Evolutionary conservation across 1,284 basidiomycete genomes (phyloP), one percentile per base, ranked within the genome.

Genomic region (Pascua guehoae): DNA sequence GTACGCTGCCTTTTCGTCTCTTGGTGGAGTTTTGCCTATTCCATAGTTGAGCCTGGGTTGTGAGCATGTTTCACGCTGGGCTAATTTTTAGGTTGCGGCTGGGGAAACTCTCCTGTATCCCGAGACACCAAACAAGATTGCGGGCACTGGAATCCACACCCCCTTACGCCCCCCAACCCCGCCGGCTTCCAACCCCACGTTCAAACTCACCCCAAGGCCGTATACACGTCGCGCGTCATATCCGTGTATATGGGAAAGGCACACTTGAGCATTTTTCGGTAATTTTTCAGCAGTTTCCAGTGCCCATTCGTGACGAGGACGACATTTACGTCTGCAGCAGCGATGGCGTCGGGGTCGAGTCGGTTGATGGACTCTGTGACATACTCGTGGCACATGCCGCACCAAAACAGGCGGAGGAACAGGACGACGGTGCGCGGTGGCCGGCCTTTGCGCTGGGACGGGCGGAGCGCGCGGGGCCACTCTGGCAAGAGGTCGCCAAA

Each of bases 311-410:
- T 68, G 47, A 78, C 72, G 43, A 75, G 59, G 12, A 70, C 66
- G 1, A 75, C 70, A 32, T 66, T 57, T 12, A 78, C 66, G n/a
- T 70, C 68, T 4, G 67, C 63, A 32, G 63, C 62, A 17, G 67
- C 63, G 9, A 78, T 50, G 1, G 67, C 68, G 4, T 61, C 62
- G 5, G 69, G 66, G 53, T 77, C 74, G 36, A 77, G 65, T 8
- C 68, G 60, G 0, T 67, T 56, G 8, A 79, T 53, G 1, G 70
- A 73, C 12, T 68, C 66, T 41, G 72, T 61, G 9, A 68, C 73
- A 56, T 73, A 78, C 45, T 76, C 72, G 60, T 78, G 76, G 51
- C 73, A 76, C 62, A 72, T 69, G 15, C 73, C 74, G 58, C 76
- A 78, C 73, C 74, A 77, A 58, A 75, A 76, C 53, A 71, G 57